Evolutionary conservation across 2,329 filamentous ascomycete genomes (phyloP).

Genomic region (Saccharata proteae): DNA sequence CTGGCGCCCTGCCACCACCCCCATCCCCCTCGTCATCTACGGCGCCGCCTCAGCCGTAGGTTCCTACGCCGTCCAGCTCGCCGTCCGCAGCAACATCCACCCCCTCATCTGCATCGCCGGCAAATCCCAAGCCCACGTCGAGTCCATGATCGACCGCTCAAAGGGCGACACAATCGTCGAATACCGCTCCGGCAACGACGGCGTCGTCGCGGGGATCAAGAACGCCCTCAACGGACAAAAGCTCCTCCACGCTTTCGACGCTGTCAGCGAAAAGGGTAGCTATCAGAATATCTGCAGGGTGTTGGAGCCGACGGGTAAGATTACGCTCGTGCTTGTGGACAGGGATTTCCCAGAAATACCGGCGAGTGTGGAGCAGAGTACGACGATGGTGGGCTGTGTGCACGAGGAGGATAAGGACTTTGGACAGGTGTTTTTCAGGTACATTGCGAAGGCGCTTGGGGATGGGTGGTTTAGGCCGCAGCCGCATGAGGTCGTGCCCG

Average conservation of each 20-base stretch:
- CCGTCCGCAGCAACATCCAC: slow-evolving; percentile 42
- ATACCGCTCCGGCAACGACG: slow-evolving; percentile 36
- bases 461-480: slow-evolving; percentile 26
- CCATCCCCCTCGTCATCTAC: slow-evolving; percentile 35
- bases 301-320: slow-evolving; percentile 20
- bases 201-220: slow-evolving; percentile 17
- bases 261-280: slow-evolving; percentile 16
- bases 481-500: slow-evolving; percentile 19
- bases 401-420: slow-evolving; percentile 21
- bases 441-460: slow-evolving; percentile 18
- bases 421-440: slow-evolving; percentile 21
- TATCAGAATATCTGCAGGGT: slow-evolving; percentile 28
- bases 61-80: slow-evolving; percentile 46
- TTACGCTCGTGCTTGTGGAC: slow-evolving; percentile 30
- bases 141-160: slow-evolving; percentile 32
- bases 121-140: slow-evolving; percentile 37
- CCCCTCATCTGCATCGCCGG: slow-evolving; percentile 51
- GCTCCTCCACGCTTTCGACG: slow-evolving; percentile 21
- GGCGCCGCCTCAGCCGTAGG: slow-evolving; percentile 45
- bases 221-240: slow-evolving; percentile 15
- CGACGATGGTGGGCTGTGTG: slow-evolving; percentile 8
- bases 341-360: slow-evolving; percentile 23
- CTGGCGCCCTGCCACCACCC: slow-evolving; percentile 26
- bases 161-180: slow-evolving; percentile 49
- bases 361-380: neutral